A percentile compares a stretch with the other conserved stretches of the same genome.
These are phyloP conservation scores for Hypoxylon crocopeplum DNA, from an alignment of 495 filamentous ascomycete genomes.

Conservation along the genomic window DNA sequence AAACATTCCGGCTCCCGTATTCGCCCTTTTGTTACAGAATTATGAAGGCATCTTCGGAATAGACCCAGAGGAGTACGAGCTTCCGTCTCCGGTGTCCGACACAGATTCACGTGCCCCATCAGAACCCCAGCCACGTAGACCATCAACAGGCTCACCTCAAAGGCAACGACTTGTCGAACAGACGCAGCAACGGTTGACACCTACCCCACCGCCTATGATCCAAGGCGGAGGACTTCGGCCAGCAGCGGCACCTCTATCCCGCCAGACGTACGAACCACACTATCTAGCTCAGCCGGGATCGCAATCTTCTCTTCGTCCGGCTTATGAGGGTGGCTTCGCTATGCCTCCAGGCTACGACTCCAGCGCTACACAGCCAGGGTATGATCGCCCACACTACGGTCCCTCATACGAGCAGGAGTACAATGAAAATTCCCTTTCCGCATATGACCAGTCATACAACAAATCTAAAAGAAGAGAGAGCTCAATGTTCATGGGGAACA, in stretches of 20 bases:
- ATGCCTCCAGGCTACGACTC: conserved; percentile 43
- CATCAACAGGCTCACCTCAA: conserved; percentile 51
- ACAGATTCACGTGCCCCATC: conserved; percentile 20
- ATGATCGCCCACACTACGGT: conserved; percentile 51
- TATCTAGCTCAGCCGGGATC: conserved; percentile 42
- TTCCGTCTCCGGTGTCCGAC: conserved; percentile 43
- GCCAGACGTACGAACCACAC: conserved; percentile 46
- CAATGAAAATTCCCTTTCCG: conserved; percentile 42
- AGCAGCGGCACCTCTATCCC: conserved; percentile 53
- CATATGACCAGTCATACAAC: conserved; percentile 51
- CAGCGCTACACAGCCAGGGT: conserved; percentile 32
- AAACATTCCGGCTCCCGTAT: conserved; percentile 94
- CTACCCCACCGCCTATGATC: conserved; percentile 50
- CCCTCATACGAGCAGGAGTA: conserved; percentile 40
- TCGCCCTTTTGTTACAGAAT: conserved; percentile 91
- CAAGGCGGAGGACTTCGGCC: conserved; percentile 48
- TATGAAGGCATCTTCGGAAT: conserved; percentile 85
- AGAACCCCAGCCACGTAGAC: conserved; percentile 40
- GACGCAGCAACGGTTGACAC: conserved; percentile 45
- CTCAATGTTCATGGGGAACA: conserved; percentile 53
- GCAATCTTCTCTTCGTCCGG: conserved; percentile 45
- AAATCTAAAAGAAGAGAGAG: conserved; percentile 53
- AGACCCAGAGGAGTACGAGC: conserved; percentile 64
- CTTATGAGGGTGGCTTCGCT: conserved; percentile 48
- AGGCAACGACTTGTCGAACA: conserved; percentile 53